Base-by-base conservation (phyloP, 345 rosid species). In the Triadica sebifera region DNA sequence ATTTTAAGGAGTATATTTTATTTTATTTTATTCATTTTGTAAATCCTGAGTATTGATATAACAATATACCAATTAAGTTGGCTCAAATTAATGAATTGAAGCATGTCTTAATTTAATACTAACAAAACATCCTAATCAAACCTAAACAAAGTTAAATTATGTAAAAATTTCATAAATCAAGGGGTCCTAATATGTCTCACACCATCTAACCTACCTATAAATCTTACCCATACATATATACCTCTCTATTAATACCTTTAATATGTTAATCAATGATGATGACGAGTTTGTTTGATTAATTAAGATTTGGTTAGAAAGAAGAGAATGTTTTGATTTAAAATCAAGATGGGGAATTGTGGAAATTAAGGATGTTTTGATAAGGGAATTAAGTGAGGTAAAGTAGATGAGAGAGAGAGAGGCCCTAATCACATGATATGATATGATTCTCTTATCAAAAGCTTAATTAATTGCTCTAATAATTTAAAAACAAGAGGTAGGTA, bases 381-480 rank as follows among this genome's bases (percentile, higher is more conserved):
- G 43, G 16, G 55, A 56, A 56, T 20, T 46, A 56, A 11, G 53
- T 37, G 38, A 29, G 5, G 19, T 0, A 3, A 34, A 47, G 47
- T 17, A 45, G 19, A 55, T 0, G 19, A 46, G 46, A 45, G 4
- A 25, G 12, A 9, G 12, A 50, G 17, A 47, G 24, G 17, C 65
- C 71, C 62, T n/a, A 67, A 74, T 72, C 77, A 72, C 74, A 74
- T 71, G 79, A 62, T 55, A 74, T 71, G 79, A 62, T 55, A 70
- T 49, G 79, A 75, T 68, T 67, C 70, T 74, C 49, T 16, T 53
- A 41, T 38, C 11, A 41, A 69, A 53, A 64, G 67, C 70, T 46
- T 63, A 62, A 62, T 46, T 63, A 62, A 62, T 62, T 3, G 3
- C 52, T 24, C 74, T 25, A 81, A 50, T 29, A 20, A 63, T 64